These are phyloP conservation scores for Blastobotrys americana DNA, from an alignment of 805 yeast species.

Conservation along the genomic window DNA sequence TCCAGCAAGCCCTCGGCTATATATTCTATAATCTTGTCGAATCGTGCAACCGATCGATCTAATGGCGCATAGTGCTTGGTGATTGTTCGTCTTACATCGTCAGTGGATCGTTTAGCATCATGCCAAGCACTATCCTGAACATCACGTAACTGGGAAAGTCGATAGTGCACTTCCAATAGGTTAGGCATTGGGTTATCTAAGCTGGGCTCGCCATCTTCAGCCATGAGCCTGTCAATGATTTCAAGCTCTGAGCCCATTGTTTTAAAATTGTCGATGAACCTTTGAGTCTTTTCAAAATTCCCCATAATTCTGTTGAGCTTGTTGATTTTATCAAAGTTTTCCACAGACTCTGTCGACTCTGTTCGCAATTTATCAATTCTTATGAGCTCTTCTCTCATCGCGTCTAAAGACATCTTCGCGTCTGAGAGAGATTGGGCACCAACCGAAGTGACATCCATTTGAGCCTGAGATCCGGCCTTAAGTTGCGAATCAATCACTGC, in stretches of 20 bases:
- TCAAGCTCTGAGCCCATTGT: slow-evolving; percentile 46
- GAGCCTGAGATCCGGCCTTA: slow-evolving; percentile 59
- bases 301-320: slow-evolving; percentile 61
- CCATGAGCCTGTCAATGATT: slow-evolving; percentile 47
- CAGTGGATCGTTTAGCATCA: slow-evolving; percentile 46
- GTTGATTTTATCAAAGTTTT: slow-evolving; percentile 61
- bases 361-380: slow-evolving; percentile 42
- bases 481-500: slow-evolving; percentile 68
- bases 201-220: slow-evolving; percentile 38
- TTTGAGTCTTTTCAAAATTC: slow-evolving; percentile 61
- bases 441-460: slow-evolving; percentile 47
- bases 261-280: slow-evolving; percentile 55
- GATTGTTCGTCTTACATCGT: slow-evolving; percentile 65
- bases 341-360: slow-evolving; percentile 53
- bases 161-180: slow-evolving; percentile 61
- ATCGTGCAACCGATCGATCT: slow-evolving; percentile 43
- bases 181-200: slow-evolving; percentile 45
- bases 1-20: slow-evolving; percentile 68
- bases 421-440: slow-evolving; percentile 29
- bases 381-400: slow-evolving; percentile 26
- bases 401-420: slow-evolving; percentile 36
- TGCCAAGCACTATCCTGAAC: slow-evolving; percentile 64
- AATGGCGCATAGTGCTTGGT: slow-evolving; percentile 47
- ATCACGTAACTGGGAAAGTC: slow-evolving; percentile 64
- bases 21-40: slow-evolving; percentile 55